Evolutionary conservation across 228 moss, liverwort and hornwort species (phyloP), one percentile per base, ranked within the genome.

Genomic region (Sphagnum fallax): DNA sequence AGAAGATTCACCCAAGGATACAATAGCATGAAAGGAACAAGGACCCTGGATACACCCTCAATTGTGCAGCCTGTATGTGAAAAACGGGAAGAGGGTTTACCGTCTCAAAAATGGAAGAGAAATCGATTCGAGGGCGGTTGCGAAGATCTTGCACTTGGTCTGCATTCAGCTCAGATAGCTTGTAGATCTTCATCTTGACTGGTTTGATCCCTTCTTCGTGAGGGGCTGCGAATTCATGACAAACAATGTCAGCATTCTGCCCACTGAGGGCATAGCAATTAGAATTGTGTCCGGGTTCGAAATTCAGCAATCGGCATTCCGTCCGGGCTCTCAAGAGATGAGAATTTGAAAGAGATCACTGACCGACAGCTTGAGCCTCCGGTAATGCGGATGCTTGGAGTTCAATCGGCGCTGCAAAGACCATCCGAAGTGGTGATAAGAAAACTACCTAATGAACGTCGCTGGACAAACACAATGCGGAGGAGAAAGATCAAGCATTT

Each of bases 111-210:
- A 98, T 89, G 63, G 87, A 83, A 72, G 93, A 85, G 70, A 98
- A 98, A 71, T 98, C 90, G 16, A 98, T 88, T 18, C 98, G 93
- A 73, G 98, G 98, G 64, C 98, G 98, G 10, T 93, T 90, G 71
- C 93, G 89, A 71, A 98, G 93, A 16, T 66, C 87, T 75, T 85
- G 87, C 13, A 90, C 82, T 76, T 92, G 85, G 6, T 75, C 74
- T 15, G 82, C 69, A 80, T 68, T 83, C 53, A 94, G 82, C 52
- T 93, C 90, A 16, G 83, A 79, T 13, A 93, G 49, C 67, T 75
- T 87, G 53, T 87, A 79, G 63, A 80, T 82, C 75, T 69, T 82
- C 14, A 88, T 75, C 32, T 76, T 70, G 65, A 72, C 64, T 55
- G 67, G 60, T 71, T 69, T 75, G 10, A 64, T 52, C 53, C 70